These are phyloP conservation scores for Phialophora expanda DNA, from an alignment of 2,329 filamentous ascomycete genomes.

Conservation along the genomic window DNA sequence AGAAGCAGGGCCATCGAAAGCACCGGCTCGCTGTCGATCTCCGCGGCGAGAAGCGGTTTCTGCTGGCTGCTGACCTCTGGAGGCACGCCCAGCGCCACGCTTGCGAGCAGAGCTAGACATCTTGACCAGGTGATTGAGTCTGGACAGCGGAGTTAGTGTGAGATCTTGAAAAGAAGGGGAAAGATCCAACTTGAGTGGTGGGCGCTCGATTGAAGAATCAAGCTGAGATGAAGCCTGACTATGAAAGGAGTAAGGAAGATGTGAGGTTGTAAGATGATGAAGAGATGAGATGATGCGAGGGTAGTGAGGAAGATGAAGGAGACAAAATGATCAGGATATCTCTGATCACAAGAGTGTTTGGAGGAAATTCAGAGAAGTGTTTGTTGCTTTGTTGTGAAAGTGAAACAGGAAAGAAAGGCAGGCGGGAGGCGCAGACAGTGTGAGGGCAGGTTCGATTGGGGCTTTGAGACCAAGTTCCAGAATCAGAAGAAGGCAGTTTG, in stretches of 20 bases:
- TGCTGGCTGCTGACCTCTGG: conserved; percentile 42
- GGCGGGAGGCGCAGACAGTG: neutral
- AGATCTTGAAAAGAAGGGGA: conserved; percentile 2
- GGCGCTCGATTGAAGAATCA: neutral
- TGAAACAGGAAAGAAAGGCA: conserved; percentile 15
- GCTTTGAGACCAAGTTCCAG: neutral
- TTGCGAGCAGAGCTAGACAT: conserved; percentile 38
- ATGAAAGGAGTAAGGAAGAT: conserved; percentile 1
- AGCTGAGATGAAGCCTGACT: neutral
- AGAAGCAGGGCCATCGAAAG: conserved; percentile 40
- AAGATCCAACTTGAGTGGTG: neutral
- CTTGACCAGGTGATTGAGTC: conserved; percentile 5
- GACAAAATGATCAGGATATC: neutral
- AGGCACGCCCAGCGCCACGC: conserved; percentile 36
- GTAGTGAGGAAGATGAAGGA: neutral
- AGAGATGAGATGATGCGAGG: neutral
- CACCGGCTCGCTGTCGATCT: conserved; percentile 28
- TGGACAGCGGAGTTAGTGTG: conserved; percentile 19
- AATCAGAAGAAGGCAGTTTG: neutral
- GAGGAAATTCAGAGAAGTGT: neutral
- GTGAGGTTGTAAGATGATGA: conserved; percentile 5
- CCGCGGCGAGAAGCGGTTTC: conserved; percentile 40
- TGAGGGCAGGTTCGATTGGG: neutral
- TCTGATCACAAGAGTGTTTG: neutral
- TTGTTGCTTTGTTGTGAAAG: conserved; percentile 19